phyloP scores from a whole-genome alignment of 2,329 filamentous ascomycete species.

The Calycina herbarum region DNA sequence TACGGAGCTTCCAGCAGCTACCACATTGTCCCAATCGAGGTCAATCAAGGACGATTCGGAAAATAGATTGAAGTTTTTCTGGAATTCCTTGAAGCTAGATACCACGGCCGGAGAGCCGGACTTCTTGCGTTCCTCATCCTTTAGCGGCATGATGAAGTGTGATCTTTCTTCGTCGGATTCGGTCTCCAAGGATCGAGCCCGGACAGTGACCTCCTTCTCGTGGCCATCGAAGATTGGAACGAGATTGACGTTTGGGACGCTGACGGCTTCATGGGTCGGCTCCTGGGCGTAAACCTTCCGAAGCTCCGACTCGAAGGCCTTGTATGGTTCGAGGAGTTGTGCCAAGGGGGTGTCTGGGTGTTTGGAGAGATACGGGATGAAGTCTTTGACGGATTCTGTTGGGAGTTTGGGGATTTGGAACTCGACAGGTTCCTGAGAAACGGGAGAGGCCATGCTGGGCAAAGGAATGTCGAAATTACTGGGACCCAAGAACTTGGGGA shows the following conservation, averaged over 20 bases:
- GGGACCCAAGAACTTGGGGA: not conserved
- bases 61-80: slow-evolving; percentile 78
- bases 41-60: slow-evolving; percentile 76
- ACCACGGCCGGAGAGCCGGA: slow-evolving; percentile 69
- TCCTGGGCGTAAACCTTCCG: slow-evolving; percentile 70
- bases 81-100: slow-evolving; percentile 66
- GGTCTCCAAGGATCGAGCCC: slow-evolving; percentile 56
- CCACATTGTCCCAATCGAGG: slow-evolving; percentile 78
- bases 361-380: slow-evolving; percentile 51
- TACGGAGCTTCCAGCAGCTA: slow-evolving; percentile 78
- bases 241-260: slow-evolving; percentile 61
- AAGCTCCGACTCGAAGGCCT: slow-evolving; percentile 65
- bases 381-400: slow-evolving; percentile 31
- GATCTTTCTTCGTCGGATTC: slow-evolving; percentile 63
- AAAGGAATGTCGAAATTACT: slow-evolving; percentile 14
- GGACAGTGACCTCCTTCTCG: slow-evolving; percentile 58
- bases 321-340: slow-evolving; percentile 65
- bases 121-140: slow-evolving; percentile 58
- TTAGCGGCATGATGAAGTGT: slow-evolving; percentile 69
- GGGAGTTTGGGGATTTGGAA: slow-evolving; percentile 33
- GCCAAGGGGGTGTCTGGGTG: slow-evolving; percentile 54
- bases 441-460: not conserved
- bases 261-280: slow-evolving; percentile 56
- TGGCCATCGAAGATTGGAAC: slow-evolving; percentile 63
- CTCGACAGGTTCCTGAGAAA: not conserved